Base-by-base conservation (phyloP, 2,329 filamentous ascomycete genomes). In the Macrophomina pseudophaseolina region DNA sequence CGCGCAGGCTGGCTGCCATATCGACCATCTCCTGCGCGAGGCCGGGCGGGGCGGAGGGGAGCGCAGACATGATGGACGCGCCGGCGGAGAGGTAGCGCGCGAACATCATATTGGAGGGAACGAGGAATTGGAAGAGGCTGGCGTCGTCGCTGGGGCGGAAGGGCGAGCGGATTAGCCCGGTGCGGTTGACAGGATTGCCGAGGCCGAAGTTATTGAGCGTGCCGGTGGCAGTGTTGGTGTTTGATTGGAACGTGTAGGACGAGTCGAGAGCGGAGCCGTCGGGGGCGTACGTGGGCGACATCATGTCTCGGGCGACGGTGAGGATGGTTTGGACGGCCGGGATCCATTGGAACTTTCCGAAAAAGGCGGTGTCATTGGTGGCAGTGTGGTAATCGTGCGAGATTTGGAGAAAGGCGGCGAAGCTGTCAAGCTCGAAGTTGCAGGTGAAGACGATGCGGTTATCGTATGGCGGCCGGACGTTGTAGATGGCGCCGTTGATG, bases 101-200 rank as follows among this genome's bases (percentile, higher is more conserved):
- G 70, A 93, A 89, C 90, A 92, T 91, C 90, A 93, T 93, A 64
- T 85, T 86, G 64, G 80, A 75, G 0, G 82, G 82, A 23, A 84
- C 80, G 72, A 82, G 81, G 63, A 82, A 74, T 69, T 84, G 82
- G 69, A 78, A 84, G 56, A 84, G 83, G 4, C 81, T 83, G 0
- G 80, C 71, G 70, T 85, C 82, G 69, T 85, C 83, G 33, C 80
- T 82, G 3, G 83, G 83, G 14, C 83, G 77, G 74, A 85, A 85
- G 8, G 80, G 82, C 5, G 80, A 82, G 48, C 83, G 76, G 64
- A 85, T 78, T 12, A 85, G 74, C 7, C 83, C 83, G 30, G 81
- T 84, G 48, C 78, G 80, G 64, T 80, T 80, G 16, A 82, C 76
- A 3, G 83, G 83, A 65, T 83, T 84, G 14, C 83, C 82, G 4